phyloP scores from a whole-genome alignment of 2,329 filamentous ascomycete species.

The Proliferodiscus dingleyae region DNA sequence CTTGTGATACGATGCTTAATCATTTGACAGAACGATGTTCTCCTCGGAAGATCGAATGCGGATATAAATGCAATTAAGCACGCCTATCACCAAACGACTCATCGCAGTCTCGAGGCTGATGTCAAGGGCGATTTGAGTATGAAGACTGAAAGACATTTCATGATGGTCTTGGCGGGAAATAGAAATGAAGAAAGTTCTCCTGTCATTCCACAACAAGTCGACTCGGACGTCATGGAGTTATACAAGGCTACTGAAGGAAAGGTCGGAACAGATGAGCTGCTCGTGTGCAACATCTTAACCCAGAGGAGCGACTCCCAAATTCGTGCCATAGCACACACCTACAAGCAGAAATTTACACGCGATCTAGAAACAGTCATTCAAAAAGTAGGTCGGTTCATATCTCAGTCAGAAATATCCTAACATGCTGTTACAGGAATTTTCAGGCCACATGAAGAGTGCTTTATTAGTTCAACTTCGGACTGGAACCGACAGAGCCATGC shows the following conservation, averaged over 20 bases:
- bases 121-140: slow-evolving; percentile 76
- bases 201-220: slow-evolving; percentile 66
- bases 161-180: slow-evolving; percentile 70
- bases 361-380: slow-evolving; percentile 69
- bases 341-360: slow-evolving; percentile 66
- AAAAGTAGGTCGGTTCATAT: slow-evolving; percentile 42
- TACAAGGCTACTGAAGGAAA: slow-evolving; percentile 73
- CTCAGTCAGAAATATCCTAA: slow-evolving; percentile 14
- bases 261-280: slow-evolving; percentile 66
- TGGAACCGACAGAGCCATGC: slow-evolving; percentile 75
- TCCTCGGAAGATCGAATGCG: slow-evolving; percentile 78
- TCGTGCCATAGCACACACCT: slow-evolving; percentile 71
- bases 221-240: slow-evolving; percentile 68
- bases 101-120: slow-evolving; percentile 61
- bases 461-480: slow-evolving; percentile 73
- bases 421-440: slow-evolving; percentile 58
- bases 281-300: slow-evolving; percentile 74
- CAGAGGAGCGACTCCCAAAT: slow-evolving; percentile 77
- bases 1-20: too few species aligned
- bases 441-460: slow-evolving; percentile 86
- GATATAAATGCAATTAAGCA: slow-evolving; percentile 83
- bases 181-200: slow-evolving; percentile 75
- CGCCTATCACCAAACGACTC: slow-evolving; percentile 66
- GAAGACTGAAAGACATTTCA: slow-evolving; percentile 82
- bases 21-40: slow-evolving; percentile 82